Percentiles rank a stretch among this genome's conserved stretches.
phyloP scores from a whole-genome alignment of 2,329 filamentous ascomycete genomes.

The Nemania diffusa region DNA sequence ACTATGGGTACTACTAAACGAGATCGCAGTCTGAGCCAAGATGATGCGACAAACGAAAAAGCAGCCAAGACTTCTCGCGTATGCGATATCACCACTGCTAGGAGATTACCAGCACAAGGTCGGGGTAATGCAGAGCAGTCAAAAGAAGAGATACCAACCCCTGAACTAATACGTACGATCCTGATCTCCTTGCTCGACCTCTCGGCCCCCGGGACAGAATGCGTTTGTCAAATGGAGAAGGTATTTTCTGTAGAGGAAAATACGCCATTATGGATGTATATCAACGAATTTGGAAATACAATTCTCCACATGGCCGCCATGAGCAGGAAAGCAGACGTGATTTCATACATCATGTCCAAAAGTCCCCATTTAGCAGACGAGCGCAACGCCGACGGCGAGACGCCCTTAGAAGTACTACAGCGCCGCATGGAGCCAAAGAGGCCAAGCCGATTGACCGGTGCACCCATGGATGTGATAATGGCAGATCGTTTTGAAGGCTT shows the following conservation, averaged over 20 bases:
- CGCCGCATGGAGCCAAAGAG: slow-evolving; percentile 46
- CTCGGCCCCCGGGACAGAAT: slow-evolving; percentile 9
- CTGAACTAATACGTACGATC: slow-evolving; percentile 15
- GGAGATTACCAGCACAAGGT: slow-evolving; percentile 13
- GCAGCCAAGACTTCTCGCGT: slow-evolving; percentile 5
- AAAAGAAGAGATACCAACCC: slow-evolving; percentile 4
- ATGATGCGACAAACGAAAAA: background rate
- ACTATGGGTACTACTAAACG: slow-evolving; percentile 16
- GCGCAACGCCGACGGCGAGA: slow-evolving; percentile 49
- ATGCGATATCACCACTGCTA: background rate
- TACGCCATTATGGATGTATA: slow-evolving; percentile 6
- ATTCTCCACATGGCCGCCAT: slow-evolving; percentile 21
- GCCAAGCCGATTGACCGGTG: slow-evolving; percentile 32
- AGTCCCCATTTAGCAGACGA: slow-evolving; percentile 16
- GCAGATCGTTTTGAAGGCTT: slow-evolving; percentile 51
- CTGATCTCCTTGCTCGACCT: slow-evolving; percentile 10
- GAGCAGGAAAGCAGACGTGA: slow-evolving; percentile 22
- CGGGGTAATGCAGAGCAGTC: slow-evolving; percentile 11
- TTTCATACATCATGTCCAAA: slow-evolving; percentile 23
- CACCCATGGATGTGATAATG: slow-evolving; percentile 13
- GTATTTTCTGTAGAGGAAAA: slow-evolving; percentile 10
- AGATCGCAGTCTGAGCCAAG: slow-evolving; percentile 4
- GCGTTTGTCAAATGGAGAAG: slow-evolving; percentile 11
- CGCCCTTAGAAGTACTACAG: slow-evolving; percentile 49
- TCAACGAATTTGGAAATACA: slow-evolving; percentile 10